Evolutionary conservation across 2,329 filamentous ascomycete genomes (phyloP).

Genomic region (Apiospora rasikravindrae): DNA sequence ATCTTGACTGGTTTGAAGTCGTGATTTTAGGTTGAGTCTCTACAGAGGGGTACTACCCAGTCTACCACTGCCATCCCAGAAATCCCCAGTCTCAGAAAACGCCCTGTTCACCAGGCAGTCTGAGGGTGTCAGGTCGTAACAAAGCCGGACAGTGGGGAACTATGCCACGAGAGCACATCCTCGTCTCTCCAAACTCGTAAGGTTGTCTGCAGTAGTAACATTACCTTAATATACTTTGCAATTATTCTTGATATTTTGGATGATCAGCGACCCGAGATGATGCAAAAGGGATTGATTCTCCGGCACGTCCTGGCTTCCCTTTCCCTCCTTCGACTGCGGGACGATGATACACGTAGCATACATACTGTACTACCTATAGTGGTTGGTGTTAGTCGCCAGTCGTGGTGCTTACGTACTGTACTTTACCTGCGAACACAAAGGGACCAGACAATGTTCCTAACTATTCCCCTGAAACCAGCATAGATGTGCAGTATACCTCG

Average conservation of each 20-base stretch:
- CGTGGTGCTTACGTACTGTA: background rate
- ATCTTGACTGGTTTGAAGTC: background rate
- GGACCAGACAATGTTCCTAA: background rate
- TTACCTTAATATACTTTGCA: background rate
- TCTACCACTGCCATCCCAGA: background rate
- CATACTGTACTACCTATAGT: background rate
- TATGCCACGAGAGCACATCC: background rate
- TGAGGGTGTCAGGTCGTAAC: background rate
- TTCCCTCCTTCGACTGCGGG: background rate
- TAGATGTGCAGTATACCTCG: background rate
- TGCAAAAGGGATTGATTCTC: background rate
- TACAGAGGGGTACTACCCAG: background rate
- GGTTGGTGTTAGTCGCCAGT: background rate
- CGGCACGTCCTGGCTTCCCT: background rate
- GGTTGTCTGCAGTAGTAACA: background rate
- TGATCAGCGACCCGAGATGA: background rate
- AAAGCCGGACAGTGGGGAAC: background rate
- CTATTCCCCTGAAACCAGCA: background rate
- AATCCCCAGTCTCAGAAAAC: constrained; percentile 7
- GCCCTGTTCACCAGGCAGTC: constrained; percentile 8
- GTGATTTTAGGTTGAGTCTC: background rate
- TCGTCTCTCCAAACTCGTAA: background rate
- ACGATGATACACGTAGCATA: background rate
- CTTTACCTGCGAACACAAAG: background rate
- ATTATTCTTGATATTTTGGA: background rate